Percentiles rank a stretch among this genome's conserved stretches.
These are phyloP conservation scores for Erodium trifolium DNA, from an alignment of 441 rosid species.

Conservation along the genomic window DNA sequence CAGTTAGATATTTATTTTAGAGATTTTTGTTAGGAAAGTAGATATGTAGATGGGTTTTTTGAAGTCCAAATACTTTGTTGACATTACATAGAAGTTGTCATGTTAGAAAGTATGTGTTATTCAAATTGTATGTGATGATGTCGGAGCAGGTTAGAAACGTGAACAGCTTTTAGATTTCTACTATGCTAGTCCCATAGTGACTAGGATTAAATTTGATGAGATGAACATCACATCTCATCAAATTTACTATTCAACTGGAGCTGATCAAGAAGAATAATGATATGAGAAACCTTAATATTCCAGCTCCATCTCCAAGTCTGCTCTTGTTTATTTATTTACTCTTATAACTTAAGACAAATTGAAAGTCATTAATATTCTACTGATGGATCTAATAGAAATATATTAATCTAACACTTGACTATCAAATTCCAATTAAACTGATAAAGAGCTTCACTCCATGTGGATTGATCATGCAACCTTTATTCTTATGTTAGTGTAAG, in stretches of 20 bases:
- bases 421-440: background rate
- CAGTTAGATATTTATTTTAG: too few relatives aligned
- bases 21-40: too few relatives aligned
- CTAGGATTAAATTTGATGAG: too few relatives aligned
- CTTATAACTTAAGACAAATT: background rate
- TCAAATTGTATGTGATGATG: too few relatives aligned
- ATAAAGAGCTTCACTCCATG: conserved; percentile 1
- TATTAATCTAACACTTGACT: background rate
- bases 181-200: too few relatives aligned
- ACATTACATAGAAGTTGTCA: too few relatives aligned
- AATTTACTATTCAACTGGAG: background rate
- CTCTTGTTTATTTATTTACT: background rate
- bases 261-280: background rate
- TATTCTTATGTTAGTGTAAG: background rate
- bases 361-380: background rate
- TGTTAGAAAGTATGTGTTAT: too few relatives aligned
- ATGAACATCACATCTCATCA: background rate
- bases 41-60: too few relatives aligned
- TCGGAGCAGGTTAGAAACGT: too few relatives aligned
- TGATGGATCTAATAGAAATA: background rate
- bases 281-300: background rate
- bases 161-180: too few relatives aligned
- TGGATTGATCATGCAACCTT: background rate
- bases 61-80: too few relatives aligned
- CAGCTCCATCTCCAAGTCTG: background rate